Percentiles rank a stretch among this genome's conserved stretches.
phyloP scores from a whole-genome alignment of 2,329 filamentous ascomycete genomes.

The Gaeumannomyces sp. region DNA sequence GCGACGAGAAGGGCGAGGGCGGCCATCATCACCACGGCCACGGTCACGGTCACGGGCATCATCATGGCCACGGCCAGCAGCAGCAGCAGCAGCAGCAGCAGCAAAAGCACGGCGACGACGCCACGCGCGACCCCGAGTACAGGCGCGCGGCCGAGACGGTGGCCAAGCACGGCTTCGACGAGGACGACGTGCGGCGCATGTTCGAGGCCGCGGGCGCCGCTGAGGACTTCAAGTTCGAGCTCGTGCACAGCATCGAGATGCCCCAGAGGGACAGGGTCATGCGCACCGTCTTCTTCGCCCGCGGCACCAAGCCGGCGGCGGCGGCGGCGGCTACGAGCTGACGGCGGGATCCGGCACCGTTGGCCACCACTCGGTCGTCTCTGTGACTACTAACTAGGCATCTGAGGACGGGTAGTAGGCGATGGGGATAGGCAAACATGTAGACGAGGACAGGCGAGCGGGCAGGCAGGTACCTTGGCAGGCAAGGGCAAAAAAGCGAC shows the following conservation, averaged over 20 bases:
- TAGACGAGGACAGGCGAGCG: too few species aligned
- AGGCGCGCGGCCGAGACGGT: constrained; percentile 42
- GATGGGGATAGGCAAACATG: too few species aligned
- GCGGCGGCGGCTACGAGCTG: constrained; percentile 5
- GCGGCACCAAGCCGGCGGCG: constrained; percentile 35
- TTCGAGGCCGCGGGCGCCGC: constrained; percentile 58
- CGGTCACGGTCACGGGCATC: too few species aligned
- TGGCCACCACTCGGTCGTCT: too few species aligned
- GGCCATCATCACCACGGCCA: not conserved
- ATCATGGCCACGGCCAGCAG: too few species aligned
- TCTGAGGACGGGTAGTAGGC: too few species aligned
- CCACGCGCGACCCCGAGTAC: too few species aligned
- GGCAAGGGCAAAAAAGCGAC: too few species aligned
- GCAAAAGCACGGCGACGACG: too few species aligned
- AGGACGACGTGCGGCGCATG: constrained; percentile 50
- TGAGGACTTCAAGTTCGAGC: constrained; percentile 49
- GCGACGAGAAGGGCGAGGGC: not conserved
- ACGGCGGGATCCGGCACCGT: not conserved
- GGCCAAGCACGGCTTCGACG: constrained; percentile 59
- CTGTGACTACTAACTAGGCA: too few species aligned
- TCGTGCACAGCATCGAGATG: constrained; percentile 43
- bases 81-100: too few species aligned
- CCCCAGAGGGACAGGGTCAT: constrained; percentile 30
- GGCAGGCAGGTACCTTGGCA: too few species aligned
- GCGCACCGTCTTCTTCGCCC: constrained; percentile 44